These are phyloP conservation scores for Pichia kudriavzevii DNA, from an alignment of 1,139 yeast genomes.

Conservation along the genomic window DNA sequence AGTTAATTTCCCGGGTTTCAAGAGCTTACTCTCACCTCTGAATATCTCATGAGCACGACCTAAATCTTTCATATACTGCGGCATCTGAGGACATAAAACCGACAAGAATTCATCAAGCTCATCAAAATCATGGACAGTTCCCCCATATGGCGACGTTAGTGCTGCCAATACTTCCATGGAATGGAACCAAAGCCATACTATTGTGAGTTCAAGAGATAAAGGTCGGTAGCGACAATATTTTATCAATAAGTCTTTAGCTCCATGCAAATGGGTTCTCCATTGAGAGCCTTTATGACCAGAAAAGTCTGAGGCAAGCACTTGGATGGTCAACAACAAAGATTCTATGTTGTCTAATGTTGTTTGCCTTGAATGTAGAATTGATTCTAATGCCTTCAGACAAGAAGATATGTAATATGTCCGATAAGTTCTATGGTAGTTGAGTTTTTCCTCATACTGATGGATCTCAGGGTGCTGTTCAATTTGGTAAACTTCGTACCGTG, in stretches of 20 bases:
- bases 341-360: conserved; percentile 46
- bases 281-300: conserved; percentile 44
- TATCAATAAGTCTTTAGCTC: conserved; percentile 53
- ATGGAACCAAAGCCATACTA: conserved; percentile 56
- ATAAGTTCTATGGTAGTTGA: conserved; percentile 37
- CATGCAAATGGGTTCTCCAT: conserved; percentile 60
- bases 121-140: conserved; percentile 42
- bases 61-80: conserved; percentile 9
- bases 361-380: conserved; percentile 31
- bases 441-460: conserved; percentile 15
- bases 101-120: conserved; percentile 41
- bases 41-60: conserved; percentile 1
- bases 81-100: conserved; percentile 18
- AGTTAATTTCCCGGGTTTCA: conserved; percentile 16
- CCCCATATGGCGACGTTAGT: conserved; percentile 46
- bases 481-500: conserved; percentile 38
- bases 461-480: conserved; percentile 15
- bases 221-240: conserved; percentile 35
- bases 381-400: conserved; percentile 43
- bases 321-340: conserved; percentile 49
- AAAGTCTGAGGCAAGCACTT: conserved; percentile 53
- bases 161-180: conserved; percentile 57
- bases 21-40: conserved; percentile 17
- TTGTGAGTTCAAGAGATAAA: conserved; percentile 33
- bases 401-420: conserved; percentile 44